Evolutionary conservation across 768 basidiomycete genomes (phyloP), one percentile per base, ranked within the genome.

Genomic region (Zangia roseola): DNA sequence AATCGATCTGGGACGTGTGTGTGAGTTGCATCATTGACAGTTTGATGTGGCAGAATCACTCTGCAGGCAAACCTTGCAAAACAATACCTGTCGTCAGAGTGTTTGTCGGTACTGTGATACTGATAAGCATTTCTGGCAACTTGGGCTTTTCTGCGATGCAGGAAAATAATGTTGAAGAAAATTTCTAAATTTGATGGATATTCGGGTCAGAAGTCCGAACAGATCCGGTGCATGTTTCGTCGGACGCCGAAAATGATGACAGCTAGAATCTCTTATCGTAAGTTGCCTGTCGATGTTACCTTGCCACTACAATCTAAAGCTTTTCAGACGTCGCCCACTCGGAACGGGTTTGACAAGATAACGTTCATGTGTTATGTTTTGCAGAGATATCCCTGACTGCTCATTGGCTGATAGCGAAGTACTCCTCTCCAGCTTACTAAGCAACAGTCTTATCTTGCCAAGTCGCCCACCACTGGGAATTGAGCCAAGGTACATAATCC

Each of bases 361-460:
- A 48, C 45, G 17, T 2, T 28, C 28, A 30, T 21, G 38, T 37
- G 46, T 13, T 36, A 39, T 43, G 25, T 41, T 47, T 49, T 19
- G 16, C 16, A 8, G 23, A 36, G 42, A 9, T n/a, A 44, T 44
- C 34, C 34, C 19, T 14, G 6, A 28, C 10, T 4, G 24, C 28
- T 59, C 19, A 61, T 61, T 61, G 60, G 61, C 47, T 51, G 60
- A 61, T 61, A 61, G 37, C n/a, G n/a, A n/a, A n/a, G 25, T 9
- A 1, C 34, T 40, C 52, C 59, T 60, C 49, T 53, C 33, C 1
- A 26, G 54, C 49, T 61, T 52, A 63, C 42, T 61, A 56, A 61
- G 49, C 49, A 4, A 0, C 1, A 1, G n/a, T 31, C 57, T 61
- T 62, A 61, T 62, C 59, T 45, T 21, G 50, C 55, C 59, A 49